Base-by-base conservation (phyloP, 495 filamentous ascomycete species). In the Opeltia flavorubescens region DNA sequence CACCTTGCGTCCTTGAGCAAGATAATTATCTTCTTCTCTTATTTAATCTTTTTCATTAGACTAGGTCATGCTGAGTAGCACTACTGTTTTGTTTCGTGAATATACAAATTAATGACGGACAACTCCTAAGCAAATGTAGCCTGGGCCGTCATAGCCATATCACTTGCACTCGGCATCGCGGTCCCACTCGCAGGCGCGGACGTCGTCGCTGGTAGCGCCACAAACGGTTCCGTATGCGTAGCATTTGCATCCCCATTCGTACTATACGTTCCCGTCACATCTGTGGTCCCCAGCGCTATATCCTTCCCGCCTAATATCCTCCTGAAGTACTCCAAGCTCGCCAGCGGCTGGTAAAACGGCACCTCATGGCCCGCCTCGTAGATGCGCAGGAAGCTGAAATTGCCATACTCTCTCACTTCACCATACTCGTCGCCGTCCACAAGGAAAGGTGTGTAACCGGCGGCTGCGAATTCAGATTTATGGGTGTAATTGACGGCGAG, bases 171-270 rank as follows among this genome's bases (percentile, higher is more conserved):
- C n/a, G n/a, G n/a, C n/a, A n/a, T n/a, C n/a, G n/a, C n/a, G n/a
- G n/a, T n/a, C n/a, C n/a, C n/a, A n/a, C n/a, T n/a, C n/a, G n/a
- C n/a, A n/a, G n/a, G n/a, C n/a, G n/a, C n/a, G n/a, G n/a, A n/a
- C n/a, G n/a, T n/a, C n/a, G n/a, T n/a, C n/a, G n/a, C n/a, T n/a
- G n/a, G n/a, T n/a, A 76, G 51, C 6, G 70, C 57, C 34, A 73
- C 71, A 51, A 64, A 78, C 5, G 66, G 61, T 53, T 77, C 64
- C 0, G 75, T 77, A 59, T 78, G 75, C 26, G 75, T 81, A 5
- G 74, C 68, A 39, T 61, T 66, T 0, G 66, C 62, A 4, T 60
- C 58, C 1, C 76, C 76, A 31, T 60, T 57, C 0, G 67, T 72
- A 24, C 55, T 60, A 46, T 67, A 71, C 18, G 62, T 66, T 0